A percentile compares a stretch with the other conserved stretches of the same genome.
phyloP scores from a whole-genome alignment of 345 rosid genomes.

The Clarkia xantiana region DNA sequence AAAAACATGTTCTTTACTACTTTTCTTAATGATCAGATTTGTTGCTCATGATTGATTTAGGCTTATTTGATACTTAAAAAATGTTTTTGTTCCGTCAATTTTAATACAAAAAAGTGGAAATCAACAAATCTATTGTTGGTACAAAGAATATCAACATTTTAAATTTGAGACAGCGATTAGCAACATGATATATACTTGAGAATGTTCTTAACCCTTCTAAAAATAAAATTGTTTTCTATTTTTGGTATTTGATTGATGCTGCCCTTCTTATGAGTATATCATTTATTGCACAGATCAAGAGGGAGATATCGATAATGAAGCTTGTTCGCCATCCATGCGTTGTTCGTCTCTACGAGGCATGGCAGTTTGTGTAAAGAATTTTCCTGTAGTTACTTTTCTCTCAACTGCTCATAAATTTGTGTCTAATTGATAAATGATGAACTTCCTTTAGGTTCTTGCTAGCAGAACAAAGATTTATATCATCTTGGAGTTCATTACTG shows the following conservation, averaged over 20 bases:
- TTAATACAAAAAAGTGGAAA: no score
- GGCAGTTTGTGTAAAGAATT: constrained; percentile 2
- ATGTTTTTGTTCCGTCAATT: no score
- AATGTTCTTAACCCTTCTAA: no score
- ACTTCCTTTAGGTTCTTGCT: constrained; percentile 51
- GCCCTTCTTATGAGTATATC: background rate
- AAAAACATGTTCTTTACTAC: no score
- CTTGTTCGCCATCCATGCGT: constrained; percentile 92
- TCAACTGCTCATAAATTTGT: constrained; percentile 2
- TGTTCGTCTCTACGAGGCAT: constrained; percentile 83
- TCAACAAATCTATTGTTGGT: no score
- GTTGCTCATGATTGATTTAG: no score
- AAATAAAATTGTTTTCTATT: no score
- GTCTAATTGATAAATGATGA: background rate
- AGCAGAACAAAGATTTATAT: constrained; percentile 89
- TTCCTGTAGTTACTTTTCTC: background rate
- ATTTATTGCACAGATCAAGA: constrained; percentile 50
- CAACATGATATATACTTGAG: no score
- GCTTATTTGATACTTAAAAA: no score
- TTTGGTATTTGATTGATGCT: background rate
- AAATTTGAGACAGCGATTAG: no score
- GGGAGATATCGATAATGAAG: constrained; percentile 97
- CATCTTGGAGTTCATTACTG: constrained; percentile 89
- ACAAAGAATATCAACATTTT: no score
- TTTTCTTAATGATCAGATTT: no score